Conservation (phyloP, 306 rosid genomes). For the Arachis stenosperma region DNA sequence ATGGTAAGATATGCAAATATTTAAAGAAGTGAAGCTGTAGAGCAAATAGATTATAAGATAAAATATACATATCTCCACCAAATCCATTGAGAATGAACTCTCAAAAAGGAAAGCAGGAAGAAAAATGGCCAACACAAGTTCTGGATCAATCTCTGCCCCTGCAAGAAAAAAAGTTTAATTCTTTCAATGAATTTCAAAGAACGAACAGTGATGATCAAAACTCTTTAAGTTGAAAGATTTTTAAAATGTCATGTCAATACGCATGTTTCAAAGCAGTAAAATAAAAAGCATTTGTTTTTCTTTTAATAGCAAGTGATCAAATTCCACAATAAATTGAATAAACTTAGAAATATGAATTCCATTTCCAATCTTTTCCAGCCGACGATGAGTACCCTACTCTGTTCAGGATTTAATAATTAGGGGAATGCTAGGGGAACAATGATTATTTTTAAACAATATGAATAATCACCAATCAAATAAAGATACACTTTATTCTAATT, state of each 20-base stretch:
- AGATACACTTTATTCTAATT: no score
- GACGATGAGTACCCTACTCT: constrained; percentile 87
- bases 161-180: constrained; percentile 39
- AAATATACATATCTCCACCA: no score
- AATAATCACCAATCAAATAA: no score
- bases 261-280: neutral
- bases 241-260: constrained; percentile 2
- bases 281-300: constrained; percentile 6
- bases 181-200: constrained; percentile 1
- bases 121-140: constrained; percentile 82
- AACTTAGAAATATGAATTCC: constrained; percentile 96
- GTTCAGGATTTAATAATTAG: constrained; percentile 32
- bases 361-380: constrained; percentile 78
- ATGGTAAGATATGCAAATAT: no score
- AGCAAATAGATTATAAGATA: no score
- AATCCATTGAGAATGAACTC: constrained; percentile 91
- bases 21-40: no score
- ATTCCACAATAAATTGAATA: constrained; percentile 18
- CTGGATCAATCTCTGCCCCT: constrained; percentile 92
- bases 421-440: no score
- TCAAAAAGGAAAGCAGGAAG: constrained; percentile 97
- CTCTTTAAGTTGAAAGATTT: constrained; percentile 23
- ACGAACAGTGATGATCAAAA: constrained; percentile 8
- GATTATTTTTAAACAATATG: no score
- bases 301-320: constrained; percentile 17